Base-by-base conservation (phyloP, 345 rosid species). In the Linum tenue region DNA sequence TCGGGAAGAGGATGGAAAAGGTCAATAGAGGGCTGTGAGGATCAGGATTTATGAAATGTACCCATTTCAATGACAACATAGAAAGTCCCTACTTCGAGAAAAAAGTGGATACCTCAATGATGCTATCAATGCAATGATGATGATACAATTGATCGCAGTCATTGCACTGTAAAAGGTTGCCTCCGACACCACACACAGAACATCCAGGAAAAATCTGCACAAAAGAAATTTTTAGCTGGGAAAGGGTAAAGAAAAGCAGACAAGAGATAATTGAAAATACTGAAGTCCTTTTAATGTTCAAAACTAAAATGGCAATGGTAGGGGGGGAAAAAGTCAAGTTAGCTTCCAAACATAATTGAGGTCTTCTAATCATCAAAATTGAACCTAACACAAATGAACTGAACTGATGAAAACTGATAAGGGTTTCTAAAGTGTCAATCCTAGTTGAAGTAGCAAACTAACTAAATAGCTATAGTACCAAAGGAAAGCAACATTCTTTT, bases 71-170 rank as follows among this genome's bases (percentile, higher is more conserved):
- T 3, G 10, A 22, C 31, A 22, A 22, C 31, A 22, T 22, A 22
- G 31, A 22, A 22, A 22, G 9, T 48, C 11, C 53, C 9, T 41
- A 41, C 44, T 39, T 62, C 15, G 15, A 6, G 36, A 50, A 60
- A 61, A 37, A 2, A 15, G 10, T 11, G 5, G 8, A 68, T 75
- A 70, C 78, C 78, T 70, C 64, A 38, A 4, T n/a, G 37, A 59
- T 22, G 43, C 6, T 31, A 17, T 66, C 74, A 71, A 68, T 57
- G 48, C 75, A 71, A 10, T 59, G 66, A 62, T 64, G 63, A 74
- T 78, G 72, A 63, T 51, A 74, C 8, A 48, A 69, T 67, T 31
- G 74, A 56, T 60, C 17, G 67, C 78, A 71, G 59, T 68, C 73
- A 61, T 63, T 61, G 55, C 76, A 72, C 12, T 50, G 41, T 42